Base-by-base conservation (phyloP, 2,329 filamentous ascomycete species). In the Allantophomopsis cytisporea region DNA sequence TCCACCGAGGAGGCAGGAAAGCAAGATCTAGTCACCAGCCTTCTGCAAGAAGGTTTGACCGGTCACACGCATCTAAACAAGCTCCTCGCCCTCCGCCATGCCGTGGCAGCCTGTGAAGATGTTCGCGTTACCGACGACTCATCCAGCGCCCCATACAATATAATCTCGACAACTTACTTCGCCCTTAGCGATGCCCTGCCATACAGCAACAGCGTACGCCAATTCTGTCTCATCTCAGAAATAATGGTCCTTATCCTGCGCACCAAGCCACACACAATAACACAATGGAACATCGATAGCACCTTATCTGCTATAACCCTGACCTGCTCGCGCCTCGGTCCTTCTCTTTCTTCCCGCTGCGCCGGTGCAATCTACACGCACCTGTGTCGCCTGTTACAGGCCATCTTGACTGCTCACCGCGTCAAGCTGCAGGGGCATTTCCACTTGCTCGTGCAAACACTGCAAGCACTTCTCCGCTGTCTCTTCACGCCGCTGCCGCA, bases 391-490 rank as follows among this genome's bases (percentile, higher is more conserved):
- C 60, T 80, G 7, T 58, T 74, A 15, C 70, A 74, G 40, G 58
- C 63, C 16, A 58, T 80, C 31, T 68, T 80, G 51, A 68, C 68
- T 50, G 70, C 73, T 36, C 73, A 80, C 53, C 63, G 76, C 4
- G 62, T 74, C 34, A 72, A 76, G 8, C 60, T 80, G 2, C 69
- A 77, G 47, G 74, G 73, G 2, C 75, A 76, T 45, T 73, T 75
- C 48, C 75, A 77, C 49, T 58, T 79, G 35, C 60, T 79, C 5
- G 56, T 76, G 36, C 57, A 64, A 30, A 57, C 65, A 2, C 58
- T 80, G 42, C 69, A 76, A 47, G 57, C 66, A 3, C 66, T 80
- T n/a, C 63, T 80, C 30, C 58, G 60, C 16, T 63, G 64, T 30
- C 64, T 80, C 14, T 59, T 78, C 28, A 49, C 59, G 2, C 55